Conservation (phyloP, 139 green algal species). For the Coelastrella sp. region DNA sequence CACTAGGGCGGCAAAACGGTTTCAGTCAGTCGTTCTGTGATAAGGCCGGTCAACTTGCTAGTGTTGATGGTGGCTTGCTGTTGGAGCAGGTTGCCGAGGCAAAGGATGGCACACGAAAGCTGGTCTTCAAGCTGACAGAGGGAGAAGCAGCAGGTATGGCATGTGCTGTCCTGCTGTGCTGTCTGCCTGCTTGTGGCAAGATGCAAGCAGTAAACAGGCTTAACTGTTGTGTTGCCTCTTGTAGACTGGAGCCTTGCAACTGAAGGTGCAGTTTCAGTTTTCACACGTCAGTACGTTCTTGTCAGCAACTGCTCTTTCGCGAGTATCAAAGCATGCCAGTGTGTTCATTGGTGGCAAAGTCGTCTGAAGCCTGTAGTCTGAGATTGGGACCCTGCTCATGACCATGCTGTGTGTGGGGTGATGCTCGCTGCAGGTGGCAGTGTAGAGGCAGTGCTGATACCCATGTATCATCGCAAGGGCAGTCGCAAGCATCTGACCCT, state of each 20-base stretch:
- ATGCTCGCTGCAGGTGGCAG: slow-evolving; percentile 33
- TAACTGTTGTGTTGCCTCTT: no score
- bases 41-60: slow-evolving; percentile 54
- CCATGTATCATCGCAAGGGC: slow-evolving; percentile 63
- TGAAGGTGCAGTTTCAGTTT: no score
- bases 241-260: no score
- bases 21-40: slow-evolving; percentile 72
- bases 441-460: slow-evolving; percentile 90
- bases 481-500: slow-evolving; percentile 74
- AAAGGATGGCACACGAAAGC: slow-evolving; percentile 83
- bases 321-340: no score
- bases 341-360: no score
- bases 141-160: slow-evolving; percentile 56
- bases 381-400: no score
- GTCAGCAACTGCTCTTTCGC: no score
- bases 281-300: no score
- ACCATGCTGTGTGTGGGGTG: background rate
- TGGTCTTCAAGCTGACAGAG: slow-evolving; percentile 77
- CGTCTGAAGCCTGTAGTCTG: no score
- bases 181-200: no score
- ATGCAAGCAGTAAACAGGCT: no score
- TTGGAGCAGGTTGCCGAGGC: slow-evolving; percentile 68
- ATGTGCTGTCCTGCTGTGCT: no score
- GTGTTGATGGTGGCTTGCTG: slow-evolving; percentile 72
- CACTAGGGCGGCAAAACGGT: slow-evolving; percentile 64